A percentile compares a stretch with the other conserved stretches of the same genome.
These are phyloP conservation scores for Cairneyella variabilis DNA, from an alignment of 495 filamentous ascomycete genomes.

Conservation along the genomic window DNA sequence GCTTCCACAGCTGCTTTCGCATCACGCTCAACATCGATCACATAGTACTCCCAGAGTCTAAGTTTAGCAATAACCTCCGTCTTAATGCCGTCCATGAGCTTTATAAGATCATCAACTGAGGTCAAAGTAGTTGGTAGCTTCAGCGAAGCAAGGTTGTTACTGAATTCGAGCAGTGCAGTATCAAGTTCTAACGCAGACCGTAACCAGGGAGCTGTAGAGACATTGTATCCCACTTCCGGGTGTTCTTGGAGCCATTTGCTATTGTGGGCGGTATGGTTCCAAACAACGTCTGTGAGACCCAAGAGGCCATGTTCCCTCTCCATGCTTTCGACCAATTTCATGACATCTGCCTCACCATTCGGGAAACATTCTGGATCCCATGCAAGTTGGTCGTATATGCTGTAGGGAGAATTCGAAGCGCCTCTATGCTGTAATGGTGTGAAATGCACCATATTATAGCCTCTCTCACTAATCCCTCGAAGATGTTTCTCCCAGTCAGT, in stretches of 20 bases:
- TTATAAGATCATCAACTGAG: conserved; percentile 67
- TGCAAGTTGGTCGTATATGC: conserved; percentile 83
- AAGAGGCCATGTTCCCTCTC: conserved; percentile 80
- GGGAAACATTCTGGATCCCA: conserved; percentile 86
- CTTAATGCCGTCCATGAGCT: conserved; percentile 81
- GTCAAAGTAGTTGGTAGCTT: conserved; percentile 72
- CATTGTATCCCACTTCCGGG: conserved; percentile 93
- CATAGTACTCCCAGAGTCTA: conserved; percentile 91
- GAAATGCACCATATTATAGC: conserved; percentile 99
- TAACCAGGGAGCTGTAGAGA: conserved; percentile 90
- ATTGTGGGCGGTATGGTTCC: conserved; percentile 97
- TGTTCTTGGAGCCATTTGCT: conserved; percentile 92
- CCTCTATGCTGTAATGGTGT: conserved; percentile 89
- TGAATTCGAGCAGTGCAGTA: conserved; percentile 73
- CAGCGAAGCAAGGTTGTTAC: conserved; percentile 60
- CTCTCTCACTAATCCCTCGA: conserved; percentile 76
- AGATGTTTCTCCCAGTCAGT: conserved; percentile 86
- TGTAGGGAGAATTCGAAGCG: conserved; percentile 92
- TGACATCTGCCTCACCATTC: conserved; percentile 79
- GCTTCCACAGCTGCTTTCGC: conserved; percentile 61
- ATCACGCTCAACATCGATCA: conserved; percentile 72
- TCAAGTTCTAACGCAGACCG: conserved; percentile 86
- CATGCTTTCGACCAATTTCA: conserved; percentile 72
- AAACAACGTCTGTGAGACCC: conserved; percentile 92
- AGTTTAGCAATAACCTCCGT: conserved; percentile 70